Percentiles rank a stretch among this genome's conserved stretches.
These are phyloP conservation scores for Schizophyllum amplum DNA, from an alignment of 1,284 basidiomycete genomes.

Conservation along the genomic window DNA sequence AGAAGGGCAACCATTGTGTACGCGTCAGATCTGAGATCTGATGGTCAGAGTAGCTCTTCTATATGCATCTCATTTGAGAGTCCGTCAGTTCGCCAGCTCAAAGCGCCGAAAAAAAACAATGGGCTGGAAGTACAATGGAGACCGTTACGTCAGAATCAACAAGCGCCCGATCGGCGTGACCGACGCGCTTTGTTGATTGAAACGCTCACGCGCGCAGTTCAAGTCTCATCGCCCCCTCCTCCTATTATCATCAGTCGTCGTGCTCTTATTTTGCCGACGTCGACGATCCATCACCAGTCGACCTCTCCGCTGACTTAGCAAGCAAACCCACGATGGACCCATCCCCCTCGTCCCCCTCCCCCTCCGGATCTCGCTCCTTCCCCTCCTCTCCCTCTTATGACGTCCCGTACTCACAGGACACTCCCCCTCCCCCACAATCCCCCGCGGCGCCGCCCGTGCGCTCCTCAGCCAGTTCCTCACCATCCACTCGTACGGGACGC, in stretches of 20 bases:
- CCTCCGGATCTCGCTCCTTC: not conserved
- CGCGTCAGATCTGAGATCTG: no score
- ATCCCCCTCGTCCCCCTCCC: not conserved
- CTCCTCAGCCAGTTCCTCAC: not conserved
- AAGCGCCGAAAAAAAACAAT: no score
- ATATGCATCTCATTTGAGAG: no score
- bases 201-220: not conserved
- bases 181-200: not conserved
- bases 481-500: not conserved
- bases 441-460: no score
- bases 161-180: not conserved
- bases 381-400: not conserved
- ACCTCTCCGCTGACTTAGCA: no score
- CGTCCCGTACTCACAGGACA: not conserved
- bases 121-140: no score
- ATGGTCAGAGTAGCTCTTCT: no score
- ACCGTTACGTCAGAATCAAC: not conserved
- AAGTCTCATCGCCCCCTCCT: not conserved
- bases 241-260: not conserved
- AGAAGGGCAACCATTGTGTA: no score
- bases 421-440: not conserved
- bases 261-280: not conserved
- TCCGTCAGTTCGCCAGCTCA: no score
- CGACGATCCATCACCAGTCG: no score
- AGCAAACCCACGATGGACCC: not conserved